Conservation (phyloP, 2,329 filamentous ascomycete species). For the Fusarium longipes region DNA sequence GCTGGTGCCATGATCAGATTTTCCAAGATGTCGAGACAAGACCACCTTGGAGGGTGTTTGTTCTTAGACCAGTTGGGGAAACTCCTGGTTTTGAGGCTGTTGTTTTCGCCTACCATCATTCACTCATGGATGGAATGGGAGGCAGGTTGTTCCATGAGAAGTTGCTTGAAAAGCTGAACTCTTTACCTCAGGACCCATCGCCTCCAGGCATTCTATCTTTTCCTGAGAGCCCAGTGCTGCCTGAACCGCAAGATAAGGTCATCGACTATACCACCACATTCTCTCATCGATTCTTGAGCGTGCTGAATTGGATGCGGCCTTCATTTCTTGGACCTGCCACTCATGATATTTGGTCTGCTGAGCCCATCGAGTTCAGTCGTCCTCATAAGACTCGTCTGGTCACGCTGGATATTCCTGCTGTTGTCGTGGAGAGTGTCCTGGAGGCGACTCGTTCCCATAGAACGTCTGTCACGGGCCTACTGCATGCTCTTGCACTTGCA, state of each 20-base stretch:
- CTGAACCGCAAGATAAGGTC: constrained; percentile 55
- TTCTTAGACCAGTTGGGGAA: constrained; percentile 45
- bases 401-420: constrained; percentile 51
- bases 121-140: constrained; percentile 63
- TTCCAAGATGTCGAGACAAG: constrained; percentile 55
- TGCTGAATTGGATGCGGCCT: constrained; percentile 57
- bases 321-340: constrained; percentile 49
- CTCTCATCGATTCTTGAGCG: constrained; percentile 52
- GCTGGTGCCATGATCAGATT: constrained; percentile 54
- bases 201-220: constrained; percentile 43
- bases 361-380: constrained; percentile 49
- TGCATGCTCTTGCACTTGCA: constrained; percentile 59
- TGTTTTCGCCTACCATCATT: constrained; percentile 64
- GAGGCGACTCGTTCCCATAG: constrained; percentile 54
- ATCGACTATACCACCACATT: constrained; percentile 56
- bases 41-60: constrained; percentile 61
- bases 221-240: constrained; percentile 48
- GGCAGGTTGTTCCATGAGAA: constrained; percentile 61
- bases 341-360: constrained; percentile 55
- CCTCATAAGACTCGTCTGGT: constrained; percentile 53
- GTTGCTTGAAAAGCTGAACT: constrained; percentile 58
- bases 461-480: constrained; percentile 61
- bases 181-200: not conserved
- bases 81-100: constrained; percentile 52
- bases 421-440: constrained; percentile 50